Evolutionary conservation across 768 basidiomycete genomes (phyloP).

Genomic region (Boletus patriciae): DNA sequence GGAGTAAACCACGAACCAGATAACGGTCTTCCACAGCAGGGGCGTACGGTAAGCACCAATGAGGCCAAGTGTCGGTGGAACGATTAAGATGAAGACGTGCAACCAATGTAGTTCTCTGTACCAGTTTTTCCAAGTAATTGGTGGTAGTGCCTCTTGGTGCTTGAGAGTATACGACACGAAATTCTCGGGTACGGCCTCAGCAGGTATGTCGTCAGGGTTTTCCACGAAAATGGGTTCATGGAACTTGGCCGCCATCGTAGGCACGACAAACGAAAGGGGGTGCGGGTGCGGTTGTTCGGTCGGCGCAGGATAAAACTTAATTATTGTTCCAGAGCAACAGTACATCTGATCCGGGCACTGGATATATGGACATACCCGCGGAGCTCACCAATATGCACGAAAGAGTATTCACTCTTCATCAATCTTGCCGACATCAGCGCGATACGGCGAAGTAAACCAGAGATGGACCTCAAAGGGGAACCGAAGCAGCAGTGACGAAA

Average conservation of each 20-base stretch:
- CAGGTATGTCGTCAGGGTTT: constrained; percentile 7
- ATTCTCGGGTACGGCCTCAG: constrained; percentile 2
- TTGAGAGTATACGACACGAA: constrained; percentile 14
- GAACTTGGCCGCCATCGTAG: neutral
- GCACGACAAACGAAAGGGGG: neutral
- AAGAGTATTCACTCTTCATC: neutral
- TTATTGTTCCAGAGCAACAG: neutral
- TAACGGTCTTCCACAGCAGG: neutral
- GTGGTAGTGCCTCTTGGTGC: constrained; percentile 5
- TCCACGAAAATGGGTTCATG: constrained; percentile 1
- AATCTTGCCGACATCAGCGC: neutral
- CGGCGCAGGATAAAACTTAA: neutral
- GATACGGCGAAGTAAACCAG: neutral
- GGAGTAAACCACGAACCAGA: constrained; percentile 41
- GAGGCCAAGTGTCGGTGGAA: constrained; percentile 4
- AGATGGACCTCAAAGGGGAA: neutral
- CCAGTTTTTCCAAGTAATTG: constrained; percentile 14
- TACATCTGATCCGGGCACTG: neutral
- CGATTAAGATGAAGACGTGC: constrained; percentile 4
- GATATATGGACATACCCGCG: neutral
- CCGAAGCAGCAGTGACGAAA: neutral
- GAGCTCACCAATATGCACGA: neutral
- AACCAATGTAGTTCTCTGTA: constrained; percentile 12
- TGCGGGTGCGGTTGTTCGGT: neutral
- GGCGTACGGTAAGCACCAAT: constrained; percentile 7